These are phyloP conservation scores for Lasiodiplodia citricola DNA, from an alignment of 2,329 filamentous ascomycete genomes.

Conservation along the genomic window DNA sequence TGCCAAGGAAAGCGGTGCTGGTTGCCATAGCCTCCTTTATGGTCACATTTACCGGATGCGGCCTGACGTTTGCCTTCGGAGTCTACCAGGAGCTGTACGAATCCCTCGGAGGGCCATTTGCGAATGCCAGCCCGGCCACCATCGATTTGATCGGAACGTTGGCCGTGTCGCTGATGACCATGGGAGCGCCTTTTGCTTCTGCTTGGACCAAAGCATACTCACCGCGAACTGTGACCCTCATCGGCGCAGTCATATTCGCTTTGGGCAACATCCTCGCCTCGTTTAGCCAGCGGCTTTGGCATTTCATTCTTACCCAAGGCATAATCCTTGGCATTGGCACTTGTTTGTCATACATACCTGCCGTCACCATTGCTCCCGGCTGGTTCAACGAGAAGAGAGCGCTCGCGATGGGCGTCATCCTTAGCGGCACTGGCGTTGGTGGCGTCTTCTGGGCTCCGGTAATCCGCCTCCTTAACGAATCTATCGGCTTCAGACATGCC, in stretches of 20 bases:
- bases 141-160: constrained; percentile 40
- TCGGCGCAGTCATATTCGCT: constrained; percentile 13
- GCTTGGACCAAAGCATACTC: constrained; percentile 23
- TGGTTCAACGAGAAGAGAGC: constrained; percentile 46
- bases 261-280: constrained; percentile 25
- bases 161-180: constrained; percentile 28
- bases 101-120: constrained; percentile 44
- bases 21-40: constrained; percentile 33
- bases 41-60: constrained; percentile 44
- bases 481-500: constrained; percentile 45
- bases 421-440: constrained; percentile 46
- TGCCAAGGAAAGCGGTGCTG: not conserved
- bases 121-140: constrained; percentile 40
- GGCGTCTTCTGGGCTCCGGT: constrained; percentile 46
- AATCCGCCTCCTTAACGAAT: constrained; percentile 38
- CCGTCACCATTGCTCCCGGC: constrained; percentile 46
- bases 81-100: constrained; percentile 50
- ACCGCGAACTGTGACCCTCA: constrained; percentile 20
- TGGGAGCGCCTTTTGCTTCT: constrained; percentile 24
- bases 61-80: constrained; percentile 48
- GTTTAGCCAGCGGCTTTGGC: constrained; percentile 26
- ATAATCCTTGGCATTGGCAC: constrained; percentile 46
- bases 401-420: constrained; percentile 47
- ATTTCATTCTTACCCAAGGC: constrained; percentile 38
- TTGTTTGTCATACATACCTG: constrained; percentile 47